Percentiles rank a stretch among this genome's conserved stretches.
These are phyloP conservation scores for Hypericum perforatum DNA, from an alignment of 345 rosid species.

Conservation along the genomic window DNA sequence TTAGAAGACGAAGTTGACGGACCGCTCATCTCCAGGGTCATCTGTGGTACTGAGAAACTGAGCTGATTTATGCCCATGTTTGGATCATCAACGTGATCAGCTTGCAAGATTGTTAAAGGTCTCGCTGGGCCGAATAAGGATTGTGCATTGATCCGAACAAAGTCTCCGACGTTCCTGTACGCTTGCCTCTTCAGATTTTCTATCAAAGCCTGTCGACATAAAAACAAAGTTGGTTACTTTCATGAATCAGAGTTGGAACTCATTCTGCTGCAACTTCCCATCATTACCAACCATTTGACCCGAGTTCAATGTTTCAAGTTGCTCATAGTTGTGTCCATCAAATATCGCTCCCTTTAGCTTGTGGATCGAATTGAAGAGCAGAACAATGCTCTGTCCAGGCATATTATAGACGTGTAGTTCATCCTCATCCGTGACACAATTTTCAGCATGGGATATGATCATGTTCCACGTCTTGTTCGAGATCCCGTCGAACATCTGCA, in stretches of 20 bases:
- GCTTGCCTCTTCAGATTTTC: conserved; percentile 41
- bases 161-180: conserved; percentile 20
- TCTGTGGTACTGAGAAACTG: conserved; percentile 24
- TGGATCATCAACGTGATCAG: conserved; percentile 17
- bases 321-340: conserved; percentile 17
- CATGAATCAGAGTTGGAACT: not conserved
- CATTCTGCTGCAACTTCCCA: too few species aligned
- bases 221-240: not conserved
- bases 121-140: conserved; percentile 20
- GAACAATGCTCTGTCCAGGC: conserved; percentile 15
- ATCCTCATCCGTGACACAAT: conserved; percentile 43
- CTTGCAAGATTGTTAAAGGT: conserved; percentile 21
- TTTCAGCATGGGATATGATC: conserved; percentile 48
- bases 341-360: conserved; percentile 33
- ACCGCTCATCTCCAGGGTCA: conserved; percentile 15
- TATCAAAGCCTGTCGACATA: conserved; percentile 26
- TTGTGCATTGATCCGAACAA: conserved; percentile 15
- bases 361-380: conserved; percentile 45
- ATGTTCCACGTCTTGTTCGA: conserved; percentile 44
- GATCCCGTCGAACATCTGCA: conserved; percentile 42
- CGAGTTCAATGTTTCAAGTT: conserved; percentile 23
- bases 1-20: conserved; percentile 18
- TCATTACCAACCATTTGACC: conserved; percentile 23
- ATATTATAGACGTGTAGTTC: conserved; percentile 30
- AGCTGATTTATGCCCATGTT: conserved; percentile 21